Percentiles rank a stretch among this genome's conserved stretches.
Evolutionary conservation across 1,284 basidiomycete genomes (phyloP).

Genomic region (Sphagnurus paluster): DNA sequence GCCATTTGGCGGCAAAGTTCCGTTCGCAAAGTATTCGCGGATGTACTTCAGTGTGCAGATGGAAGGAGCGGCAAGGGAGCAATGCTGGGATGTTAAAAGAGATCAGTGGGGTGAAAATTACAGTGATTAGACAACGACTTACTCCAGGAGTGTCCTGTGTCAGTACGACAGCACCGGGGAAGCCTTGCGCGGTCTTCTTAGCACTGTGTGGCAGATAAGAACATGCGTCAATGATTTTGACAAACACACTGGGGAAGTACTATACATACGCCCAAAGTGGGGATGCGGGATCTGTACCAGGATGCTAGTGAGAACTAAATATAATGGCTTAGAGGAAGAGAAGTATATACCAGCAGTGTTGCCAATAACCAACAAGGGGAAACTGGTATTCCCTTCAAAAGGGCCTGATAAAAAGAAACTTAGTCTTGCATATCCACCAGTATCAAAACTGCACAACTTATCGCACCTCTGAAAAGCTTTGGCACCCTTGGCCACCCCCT

Average conservation of each 20-base stretch:
- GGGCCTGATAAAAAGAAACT: slow-evolving; percentile 25
- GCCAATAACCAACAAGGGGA: slow-evolving; percentile 37
- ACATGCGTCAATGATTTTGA: no score
- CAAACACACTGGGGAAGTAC: neutral
- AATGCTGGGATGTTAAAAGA: slow-evolving; percentile 34
- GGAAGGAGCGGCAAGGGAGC: slow-evolving; percentile 41
- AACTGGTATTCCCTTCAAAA: slow-evolving; percentile 36
- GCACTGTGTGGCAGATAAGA: slow-evolving; percentile 28
- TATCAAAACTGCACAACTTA: neutral
- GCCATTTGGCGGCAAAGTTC: slow-evolving; percentile 39
- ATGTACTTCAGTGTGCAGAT: slow-evolving; percentile 42
- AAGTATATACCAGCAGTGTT: slow-evolving; percentile 39
- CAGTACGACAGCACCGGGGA: slow-evolving; percentile 36
- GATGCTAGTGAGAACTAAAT: neutral
- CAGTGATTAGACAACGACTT: slow-evolving; percentile 20
- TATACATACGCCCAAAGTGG: slow-evolving; percentile 28
- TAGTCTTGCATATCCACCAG: neutral
- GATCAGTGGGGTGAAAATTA: neutral
- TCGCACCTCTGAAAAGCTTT: slow-evolving; percentile 32
- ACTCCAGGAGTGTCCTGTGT: slow-evolving; percentile 45
- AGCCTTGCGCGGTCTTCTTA: slow-evolving; percentile 37
- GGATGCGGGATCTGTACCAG: slow-evolving; percentile 40
- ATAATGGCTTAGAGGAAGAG: neutral
- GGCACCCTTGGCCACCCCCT: slow-evolving; percentile 35
- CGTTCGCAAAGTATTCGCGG: slow-evolving; percentile 40